Percentiles rank a stretch among this genome's conserved stretches.
Evolutionary conservation across 2,329 filamentous ascomycete genomes (phyloP).

Genomic region (Hypoxylon rubiginosum): DNA sequence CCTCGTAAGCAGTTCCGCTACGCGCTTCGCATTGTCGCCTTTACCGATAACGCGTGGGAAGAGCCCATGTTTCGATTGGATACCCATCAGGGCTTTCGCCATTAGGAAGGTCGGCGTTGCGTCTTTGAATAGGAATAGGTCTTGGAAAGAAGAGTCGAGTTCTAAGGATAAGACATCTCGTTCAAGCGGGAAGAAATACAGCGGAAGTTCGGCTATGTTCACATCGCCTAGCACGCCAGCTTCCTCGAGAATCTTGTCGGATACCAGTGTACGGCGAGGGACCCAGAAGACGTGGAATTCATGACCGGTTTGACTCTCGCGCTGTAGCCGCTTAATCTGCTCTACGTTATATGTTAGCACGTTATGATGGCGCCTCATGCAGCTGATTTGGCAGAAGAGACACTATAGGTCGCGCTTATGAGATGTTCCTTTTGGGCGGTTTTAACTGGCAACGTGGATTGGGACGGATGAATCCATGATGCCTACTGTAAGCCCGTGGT

Average conservation of each 20-base stretch:
- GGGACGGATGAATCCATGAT: conserved; percentile 29
- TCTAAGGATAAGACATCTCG: conserved; percentile 92
- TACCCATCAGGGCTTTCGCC: conserved; percentile 91
- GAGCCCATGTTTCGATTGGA: conserved; percentile 91
- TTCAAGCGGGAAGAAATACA: conserved; percentile 93
- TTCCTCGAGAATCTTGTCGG: conserved; percentile 91
- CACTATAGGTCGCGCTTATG: conserved; percentile 58
- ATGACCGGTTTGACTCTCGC: conserved; percentile 89
- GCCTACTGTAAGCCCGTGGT: conserved; percentile 33
- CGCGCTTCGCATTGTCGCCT: conserved; percentile 90
- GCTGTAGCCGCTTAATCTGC: conserved; percentile 90
- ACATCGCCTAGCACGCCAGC: conserved; percentile 93
- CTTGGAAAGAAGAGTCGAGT: conserved; percentile 85
- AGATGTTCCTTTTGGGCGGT: conserved; percentile 65
- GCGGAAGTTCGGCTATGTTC: conserved; percentile 85
- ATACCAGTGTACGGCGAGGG: conserved; percentile 89
- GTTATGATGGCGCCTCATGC: conserved; percentile 65
- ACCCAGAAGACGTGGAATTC: conserved; percentile 98
- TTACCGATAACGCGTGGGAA: conserved; percentile 97
- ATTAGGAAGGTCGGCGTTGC: conserved; percentile 90
- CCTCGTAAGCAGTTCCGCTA: conserved; percentile 87
- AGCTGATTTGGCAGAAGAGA: conserved; percentile 51
- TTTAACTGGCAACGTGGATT: conserved; percentile 68
- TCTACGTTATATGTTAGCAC: conserved; percentile 75
- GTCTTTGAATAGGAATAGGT: conserved; percentile 91